phyloP scores from a whole-genome alignment of 2,329 filamentous ascomycete species.

The Cladosporium cucumerinum region DNA sequence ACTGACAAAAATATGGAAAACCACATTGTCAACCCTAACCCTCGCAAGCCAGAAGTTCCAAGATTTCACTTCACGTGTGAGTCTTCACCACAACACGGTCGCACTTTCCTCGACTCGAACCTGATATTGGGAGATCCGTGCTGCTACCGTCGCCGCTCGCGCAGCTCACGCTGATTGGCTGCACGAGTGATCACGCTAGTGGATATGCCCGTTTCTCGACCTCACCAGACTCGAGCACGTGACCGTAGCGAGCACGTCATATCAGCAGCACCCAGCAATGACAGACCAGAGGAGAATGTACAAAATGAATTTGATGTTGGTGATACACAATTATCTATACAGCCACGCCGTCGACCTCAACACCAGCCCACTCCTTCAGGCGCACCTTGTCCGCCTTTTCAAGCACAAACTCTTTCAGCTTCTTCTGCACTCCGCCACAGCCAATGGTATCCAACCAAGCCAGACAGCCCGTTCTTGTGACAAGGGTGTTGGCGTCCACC shows the following conservation, averaged over 20 bases:
- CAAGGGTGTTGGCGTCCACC: conserved; percentile 69
- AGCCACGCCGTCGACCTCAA: conserved; percentile 9
- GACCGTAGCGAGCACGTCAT: neutral
- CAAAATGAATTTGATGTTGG: neutral
- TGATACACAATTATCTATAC: neutral
- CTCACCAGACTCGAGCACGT: neutral
- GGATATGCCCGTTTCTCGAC: neutral
- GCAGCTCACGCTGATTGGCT: neutral
- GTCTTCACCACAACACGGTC: neutral
- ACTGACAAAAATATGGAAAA: neutral
- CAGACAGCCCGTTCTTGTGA: conserved; percentile 71
- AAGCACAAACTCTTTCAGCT: conserved; percentile 57
- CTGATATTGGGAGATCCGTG: neutral
- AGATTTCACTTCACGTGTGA: neutral
- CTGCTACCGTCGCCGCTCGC: neutral
- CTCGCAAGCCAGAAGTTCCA: neutral
- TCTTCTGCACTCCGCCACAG: conserved; percentile 44
- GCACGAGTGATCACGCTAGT: neutral
- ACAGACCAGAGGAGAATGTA: neutral
- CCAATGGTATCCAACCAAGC: conserved; percentile 66
- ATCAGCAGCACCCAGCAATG: neutral
- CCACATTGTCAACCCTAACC: neutral
- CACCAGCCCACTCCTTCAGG: conserved; percentile 61
- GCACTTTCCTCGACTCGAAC: neutral
- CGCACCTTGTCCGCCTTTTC: conserved; percentile 65